These are phyloP conservation scores for Geoglossum glabrum DNA, from an alignment of 495 filamentous ascomycete species.

Conservation along the genomic window DNA sequence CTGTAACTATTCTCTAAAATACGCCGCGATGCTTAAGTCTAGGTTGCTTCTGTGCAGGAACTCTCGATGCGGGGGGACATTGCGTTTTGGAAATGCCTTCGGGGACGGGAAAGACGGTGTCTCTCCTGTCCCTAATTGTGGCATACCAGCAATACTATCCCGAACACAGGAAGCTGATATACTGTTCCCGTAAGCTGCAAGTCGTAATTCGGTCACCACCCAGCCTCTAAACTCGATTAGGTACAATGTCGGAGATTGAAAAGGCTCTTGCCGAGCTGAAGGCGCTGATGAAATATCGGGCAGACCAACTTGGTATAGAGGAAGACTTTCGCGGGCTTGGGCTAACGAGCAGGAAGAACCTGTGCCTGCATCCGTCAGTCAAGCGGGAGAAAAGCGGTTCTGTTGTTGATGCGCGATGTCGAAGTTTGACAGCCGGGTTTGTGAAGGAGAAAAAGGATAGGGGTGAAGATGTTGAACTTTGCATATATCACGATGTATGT, in stretches of 20 bases:
- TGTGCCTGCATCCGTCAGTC: conserved; percentile 89
- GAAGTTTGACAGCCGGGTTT: conserved; percentile 89
- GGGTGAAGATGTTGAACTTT: conserved; percentile 84
- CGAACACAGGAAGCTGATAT: conserved; percentile 86
- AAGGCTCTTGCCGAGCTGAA: conserved; percentile 89
- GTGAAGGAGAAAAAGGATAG: conserved; percentile 90
- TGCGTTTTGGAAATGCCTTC: conserved; percentile 99
- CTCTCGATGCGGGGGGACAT: conserved; percentile 83
- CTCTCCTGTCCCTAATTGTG: conserved; percentile 83
- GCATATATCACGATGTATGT: conserved; percentile 79
- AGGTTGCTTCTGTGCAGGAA: conserved; percentile 27
- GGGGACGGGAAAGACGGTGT: conserved; percentile 96
- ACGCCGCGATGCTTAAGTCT: neutral
- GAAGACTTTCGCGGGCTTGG: conserved; percentile 90
- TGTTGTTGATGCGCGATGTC: conserved; percentile 83
- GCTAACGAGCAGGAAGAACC: conserved; percentile 87
- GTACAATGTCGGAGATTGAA: conserved; percentile 84
- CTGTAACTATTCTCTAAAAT: neutral
- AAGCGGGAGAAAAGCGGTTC: conserved; percentile 87
- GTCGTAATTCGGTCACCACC: neutral
- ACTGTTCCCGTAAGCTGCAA: conserved; percentile 66
- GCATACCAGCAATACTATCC: conserved; percentile 87
- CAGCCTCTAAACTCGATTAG: conserved; percentile 20
- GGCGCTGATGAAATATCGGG: conserved; percentile 79
- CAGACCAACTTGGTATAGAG: conserved; percentile 62